Evolutionary conservation across 495 filamentous ascomycete genomes (phyloP).

Genomic region (Hypoxylon perforatum): DNA sequence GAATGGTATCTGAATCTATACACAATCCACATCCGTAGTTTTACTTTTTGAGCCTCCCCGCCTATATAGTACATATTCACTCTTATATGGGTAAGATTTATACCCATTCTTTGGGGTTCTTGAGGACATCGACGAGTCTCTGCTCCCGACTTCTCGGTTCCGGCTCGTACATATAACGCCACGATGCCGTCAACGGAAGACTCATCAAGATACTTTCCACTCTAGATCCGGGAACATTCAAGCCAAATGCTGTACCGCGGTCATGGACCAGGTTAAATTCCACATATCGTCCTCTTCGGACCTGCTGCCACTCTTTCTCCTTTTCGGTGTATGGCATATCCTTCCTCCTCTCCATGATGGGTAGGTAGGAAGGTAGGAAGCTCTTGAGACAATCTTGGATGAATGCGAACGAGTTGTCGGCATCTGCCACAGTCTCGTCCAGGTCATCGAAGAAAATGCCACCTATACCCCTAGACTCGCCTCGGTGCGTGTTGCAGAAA

Average conservation of each 20-base stretch:
- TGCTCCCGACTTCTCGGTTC: constrained; percentile 79
- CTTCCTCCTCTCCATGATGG: constrained; percentile 87
- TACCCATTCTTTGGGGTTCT: constrained; percentile 90
- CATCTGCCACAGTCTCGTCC: constrained; percentile 80
- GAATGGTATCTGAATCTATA: constrained; percentile 15
- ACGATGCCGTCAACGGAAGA: constrained; percentile 89
- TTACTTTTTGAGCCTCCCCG: constrained; percentile 20
- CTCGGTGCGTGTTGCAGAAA: constrained; percentile 91
- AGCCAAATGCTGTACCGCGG: constrained; percentile 91
- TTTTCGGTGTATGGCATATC: constrained; percentile 86
- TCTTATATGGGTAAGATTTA: constrained; percentile 49
- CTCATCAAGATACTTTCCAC: constrained; percentile 99
- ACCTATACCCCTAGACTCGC: constrained; percentile 88
- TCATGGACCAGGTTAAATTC: constrained; percentile 99
- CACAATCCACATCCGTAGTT: not conserved
- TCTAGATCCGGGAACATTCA: constrained; percentile 90
- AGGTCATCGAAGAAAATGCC: constrained; percentile 99
- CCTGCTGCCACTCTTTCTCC: constrained; percentile 96
- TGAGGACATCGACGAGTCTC: constrained; percentile 82
- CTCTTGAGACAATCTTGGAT: constrained; percentile 83
- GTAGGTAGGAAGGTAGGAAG: constrained; percentile 91
- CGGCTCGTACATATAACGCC: constrained; percentile 94
- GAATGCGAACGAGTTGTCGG: constrained; percentile 93
- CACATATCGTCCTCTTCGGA: constrained; percentile 91
- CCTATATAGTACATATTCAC: constrained; percentile 14